Conservation (phyloP, 2,329 filamentous ascomycete genomes). For the Colletotrichum horii region DNA sequence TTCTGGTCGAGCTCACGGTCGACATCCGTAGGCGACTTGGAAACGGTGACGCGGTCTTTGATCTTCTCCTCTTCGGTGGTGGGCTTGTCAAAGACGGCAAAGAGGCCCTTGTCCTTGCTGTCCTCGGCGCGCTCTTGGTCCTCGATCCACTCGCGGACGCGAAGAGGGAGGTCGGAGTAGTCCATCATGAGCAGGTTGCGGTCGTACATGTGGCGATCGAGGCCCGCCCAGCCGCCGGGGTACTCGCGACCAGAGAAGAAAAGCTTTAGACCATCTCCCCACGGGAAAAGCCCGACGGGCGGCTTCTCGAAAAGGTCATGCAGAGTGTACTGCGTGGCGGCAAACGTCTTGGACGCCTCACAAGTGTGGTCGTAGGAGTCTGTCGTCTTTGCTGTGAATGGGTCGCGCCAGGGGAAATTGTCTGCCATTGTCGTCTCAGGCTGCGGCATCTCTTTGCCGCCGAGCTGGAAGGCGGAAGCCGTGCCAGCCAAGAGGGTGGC, state of each 20-base stretch:
- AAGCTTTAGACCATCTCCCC: conserved; percentile 43
- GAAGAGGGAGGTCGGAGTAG: conserved; percentile 45
- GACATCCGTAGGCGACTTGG: conserved; percentile 27
- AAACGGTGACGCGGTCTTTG: conserved; percentile 35
- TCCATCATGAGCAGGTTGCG: conserved; percentile 53
- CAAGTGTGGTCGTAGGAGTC: conserved; percentile 39
- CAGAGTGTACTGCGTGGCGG: conserved; percentile 46
- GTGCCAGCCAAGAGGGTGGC: conserved; percentile 16
- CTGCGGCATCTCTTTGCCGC: conserved; percentile 23
- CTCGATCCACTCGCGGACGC: conserved; percentile 54
- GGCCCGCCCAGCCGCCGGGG: conserved; percentile 57
- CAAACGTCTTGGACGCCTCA: conserved; percentile 37
- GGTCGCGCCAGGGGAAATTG: conserved; percentile 46
- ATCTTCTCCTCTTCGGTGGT: conserved; percentile 42
- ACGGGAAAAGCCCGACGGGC: conserved; percentile 44
- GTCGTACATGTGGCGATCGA: conserved; percentile 56
- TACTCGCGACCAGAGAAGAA: conserved; percentile 47
- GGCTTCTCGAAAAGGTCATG: conserved; percentile 43
- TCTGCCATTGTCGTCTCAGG: conserved; percentile 39
- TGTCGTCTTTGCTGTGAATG: conserved; percentile 34
- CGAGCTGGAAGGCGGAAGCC: conserved; percentile 31
- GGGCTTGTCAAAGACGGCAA: conserved; percentile 45
- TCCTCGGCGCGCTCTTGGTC: conserved; percentile 37
- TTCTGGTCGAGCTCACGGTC: conserved; percentile 29
- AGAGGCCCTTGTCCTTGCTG: conserved; percentile 41